Base-by-base conservation (phyloP, 345 rosid genomes). In the Salix purpurea region DNA sequence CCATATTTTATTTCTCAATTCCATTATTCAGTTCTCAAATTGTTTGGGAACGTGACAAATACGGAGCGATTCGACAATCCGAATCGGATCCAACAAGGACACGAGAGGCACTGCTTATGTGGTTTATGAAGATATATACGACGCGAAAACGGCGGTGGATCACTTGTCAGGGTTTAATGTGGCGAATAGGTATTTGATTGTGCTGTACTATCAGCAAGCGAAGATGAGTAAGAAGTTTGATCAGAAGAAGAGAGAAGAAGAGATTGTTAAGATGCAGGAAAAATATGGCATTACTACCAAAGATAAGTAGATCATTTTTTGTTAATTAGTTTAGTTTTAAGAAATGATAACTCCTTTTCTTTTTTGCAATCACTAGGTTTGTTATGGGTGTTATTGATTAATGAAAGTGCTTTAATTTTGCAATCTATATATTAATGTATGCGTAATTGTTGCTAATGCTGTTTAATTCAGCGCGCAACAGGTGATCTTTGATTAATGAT, bases 81-180 rank as follows among this genome's bases (percentile, higher is more conserved):
- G 99, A 5, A 86, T 93, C 76, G 99, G 99, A 3, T 90, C 85
- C 65, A 85, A 86, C 84, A 96, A 96, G 87, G 97, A 90, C 81
- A 96, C 99, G 0, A 90, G 97, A 48, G 99, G 97, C 6, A 91
- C 98, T 7, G 99, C 99, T 15, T 96, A 89, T 80, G 98, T 96
- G 13, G 95, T 93, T 7, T 96, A 93, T 83, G 98, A 96, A 85
- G 99, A 96, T 74, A 96, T 96, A 77, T 91, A 93, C 85, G 98
- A 96, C 37, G 98, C 99, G 65, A 96, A 96, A 80, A 96, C 92
- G 42, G 97, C 97, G 21, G 99, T 96, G 65, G 99, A 93, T 77
- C 99, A 96, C 83, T 89, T 96, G 75, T 96, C 99, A 4, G 97
- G 99, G 18, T 96, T 96, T 89, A 96, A 96, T 83, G 98, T 96